These are phyloP conservation scores for Apiotrichum domesticum DNA, from an alignment of 1,284 basidiomycete species.

Conservation along the genomic window DNA sequence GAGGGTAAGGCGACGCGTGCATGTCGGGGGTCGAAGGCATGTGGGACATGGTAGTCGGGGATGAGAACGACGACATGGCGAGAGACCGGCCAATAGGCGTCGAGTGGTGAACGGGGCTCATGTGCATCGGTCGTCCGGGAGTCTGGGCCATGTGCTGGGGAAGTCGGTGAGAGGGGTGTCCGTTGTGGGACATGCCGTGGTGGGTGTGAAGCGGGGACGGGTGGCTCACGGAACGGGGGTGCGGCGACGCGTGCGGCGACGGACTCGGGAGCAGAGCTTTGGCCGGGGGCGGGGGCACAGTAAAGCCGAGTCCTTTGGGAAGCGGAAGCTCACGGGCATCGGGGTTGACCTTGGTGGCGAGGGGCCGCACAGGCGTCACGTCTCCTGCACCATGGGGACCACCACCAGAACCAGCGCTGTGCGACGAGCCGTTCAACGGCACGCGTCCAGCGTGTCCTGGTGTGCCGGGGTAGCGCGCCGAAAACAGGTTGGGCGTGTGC, in stretches of 20 bases:
- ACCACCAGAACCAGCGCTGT: neutral
- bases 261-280: conserved; percentile 9
- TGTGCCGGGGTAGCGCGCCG: conserved; percentile 9
- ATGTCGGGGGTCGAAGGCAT: conserved; percentile 18
- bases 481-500: conserved; percentile 17
- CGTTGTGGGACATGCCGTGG: conserved; percentile 1
- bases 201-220: conserved; percentile 11
- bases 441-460: conserved; percentile 10
- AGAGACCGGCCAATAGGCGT: conserved; percentile 11
- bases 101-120: conserved; percentile 6
- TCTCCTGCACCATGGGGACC: neutral
- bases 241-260: conserved; percentile 7
- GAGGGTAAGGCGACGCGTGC: conserved; percentile 13
- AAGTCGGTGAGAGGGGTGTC: neutral
- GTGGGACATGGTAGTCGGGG: conserved; percentile 17
- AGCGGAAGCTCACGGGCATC: conserved; percentile 18
- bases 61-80: conserved; percentile 14
- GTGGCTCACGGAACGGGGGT: conserved; percentile 3
- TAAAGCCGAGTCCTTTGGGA: conserved; percentile 15
- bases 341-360: conserved; percentile 19
- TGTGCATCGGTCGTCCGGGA: conserved; percentile 3
- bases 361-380: conserved; percentile 14
- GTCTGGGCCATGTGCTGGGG: conserved; percentile 3
- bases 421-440: neutral
- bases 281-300: conserved; percentile 10